phyloP scores from a whole-genome alignment of 176 grass and related monocot genomes.

The Poa annua region DNA sequence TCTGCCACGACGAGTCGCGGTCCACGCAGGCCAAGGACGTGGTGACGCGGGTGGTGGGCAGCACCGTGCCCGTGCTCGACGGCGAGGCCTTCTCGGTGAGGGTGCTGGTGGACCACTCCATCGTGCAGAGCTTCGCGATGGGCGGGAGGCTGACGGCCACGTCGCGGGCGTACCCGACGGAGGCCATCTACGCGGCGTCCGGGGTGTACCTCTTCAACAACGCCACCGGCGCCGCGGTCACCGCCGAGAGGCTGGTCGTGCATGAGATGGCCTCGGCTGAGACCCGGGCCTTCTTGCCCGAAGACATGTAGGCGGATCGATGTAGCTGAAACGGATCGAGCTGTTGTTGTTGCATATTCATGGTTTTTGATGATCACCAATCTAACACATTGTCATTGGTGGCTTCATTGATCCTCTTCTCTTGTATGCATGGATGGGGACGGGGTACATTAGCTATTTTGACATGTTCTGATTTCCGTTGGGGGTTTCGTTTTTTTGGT shows the following conservation, averaged over 20 bases:
- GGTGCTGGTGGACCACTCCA: conserved; percentile 70
- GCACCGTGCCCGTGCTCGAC: conserved; percentile 49
- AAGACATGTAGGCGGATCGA: not conserved
- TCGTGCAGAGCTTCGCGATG: conserved; percentile 64
- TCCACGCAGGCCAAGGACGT: conserved; percentile 56
- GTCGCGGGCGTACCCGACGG: conserved; percentile 60
- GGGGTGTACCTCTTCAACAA: conserved; percentile 72
- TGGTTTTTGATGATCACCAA: not conserved
- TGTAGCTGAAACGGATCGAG: not conserved
- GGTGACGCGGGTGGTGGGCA: conserved; percentile 56
- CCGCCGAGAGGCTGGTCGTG: conserved; percentile 38
- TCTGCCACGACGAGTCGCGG: conserved; percentile 65
- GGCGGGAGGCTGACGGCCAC: conserved; percentile 57
- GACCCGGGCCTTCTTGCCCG: conserved; percentile 42
- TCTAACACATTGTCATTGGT: not conserved
- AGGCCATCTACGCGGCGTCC: conserved; percentile 48
- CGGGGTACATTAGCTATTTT: not conserved
- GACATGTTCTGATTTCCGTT: not conserved
- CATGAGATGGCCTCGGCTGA: conserved; percentile 59
- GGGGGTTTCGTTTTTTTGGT: not conserved
- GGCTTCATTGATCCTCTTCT: not conserved
- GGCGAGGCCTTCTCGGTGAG: conserved; percentile 53
- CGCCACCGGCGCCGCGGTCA: conserved; percentile 41
- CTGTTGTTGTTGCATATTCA: not conserved
- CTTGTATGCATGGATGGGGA: not conserved